Evolutionary conservation across 345 rosid species (phyloP).

Genomic region (Balakata baccata): DNA sequence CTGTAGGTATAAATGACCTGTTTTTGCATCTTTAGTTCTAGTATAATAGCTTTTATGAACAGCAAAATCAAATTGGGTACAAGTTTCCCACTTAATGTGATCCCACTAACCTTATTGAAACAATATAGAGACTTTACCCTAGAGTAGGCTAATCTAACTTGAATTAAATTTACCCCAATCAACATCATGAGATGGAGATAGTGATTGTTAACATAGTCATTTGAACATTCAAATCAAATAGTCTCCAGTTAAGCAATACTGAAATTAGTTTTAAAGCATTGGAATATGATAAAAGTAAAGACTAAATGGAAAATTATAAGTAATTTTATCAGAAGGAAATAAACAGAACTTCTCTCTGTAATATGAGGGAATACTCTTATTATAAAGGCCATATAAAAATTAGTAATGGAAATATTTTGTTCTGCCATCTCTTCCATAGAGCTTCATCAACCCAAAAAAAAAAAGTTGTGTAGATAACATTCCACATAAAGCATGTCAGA

Average conservation of each 20-base stretch:
- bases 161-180: background rate
- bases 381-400: background rate
- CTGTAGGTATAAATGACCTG: too few relatives aligned
- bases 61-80: too few relatives aligned
- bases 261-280: background rate
- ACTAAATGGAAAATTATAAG: background rate
- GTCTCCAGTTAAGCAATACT: too few relatives aligned
- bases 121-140: too few relatives aligned
- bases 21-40: too few relatives aligned
- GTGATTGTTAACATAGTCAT: background rate
- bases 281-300: background rate
- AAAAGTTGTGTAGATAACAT: background rate
- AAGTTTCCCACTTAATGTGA: too few relatives aligned
- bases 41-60: too few relatives aligned
- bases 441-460: constrained; percentile 1
- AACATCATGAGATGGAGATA: background rate
- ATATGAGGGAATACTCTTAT: background rate
- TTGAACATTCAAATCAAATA: too few relatives aligned
- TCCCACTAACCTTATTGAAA: too few relatives aligned
- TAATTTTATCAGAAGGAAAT: background rate
- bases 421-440: background rate
- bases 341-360: background rate
- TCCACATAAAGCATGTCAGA: background rate
- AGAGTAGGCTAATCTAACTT: background rate
- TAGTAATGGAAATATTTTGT: background rate